Evolutionary conservation across 257 asterid genomes (phyloP).

Genomic region (Petunia axillaris): DNA sequence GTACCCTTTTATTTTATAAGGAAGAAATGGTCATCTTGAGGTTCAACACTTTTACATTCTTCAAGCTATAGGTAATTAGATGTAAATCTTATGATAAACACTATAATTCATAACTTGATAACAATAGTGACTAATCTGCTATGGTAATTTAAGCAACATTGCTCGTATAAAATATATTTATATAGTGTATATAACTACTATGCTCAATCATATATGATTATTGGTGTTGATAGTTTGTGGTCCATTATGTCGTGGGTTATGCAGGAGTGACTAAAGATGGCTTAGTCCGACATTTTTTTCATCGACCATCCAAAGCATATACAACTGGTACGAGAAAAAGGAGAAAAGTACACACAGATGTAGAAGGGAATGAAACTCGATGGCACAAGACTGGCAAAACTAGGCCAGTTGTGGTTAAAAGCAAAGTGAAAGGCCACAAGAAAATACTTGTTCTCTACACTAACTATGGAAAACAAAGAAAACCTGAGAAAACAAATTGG

Average conservation of each 20-base stretch:
- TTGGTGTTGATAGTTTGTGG: not conserved
- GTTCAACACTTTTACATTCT: not conserved
- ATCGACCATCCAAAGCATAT: conserved; percentile 56
- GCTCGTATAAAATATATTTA: too few species aligned
- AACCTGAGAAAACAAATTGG: conserved; percentile 56
- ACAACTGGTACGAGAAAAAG: conserved; percentile 53
- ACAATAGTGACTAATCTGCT: too few species aligned
- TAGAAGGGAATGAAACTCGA: conserved; percentile 46
- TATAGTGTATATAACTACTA: too few species aligned
- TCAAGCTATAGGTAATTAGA: not conserved
- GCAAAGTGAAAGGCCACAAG: conserved; percentile 52
- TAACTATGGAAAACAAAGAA: conserved; percentile 50
- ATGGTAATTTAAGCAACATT: too few species aligned
- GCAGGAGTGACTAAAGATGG: conserved; percentile 51
- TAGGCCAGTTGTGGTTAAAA: conserved; percentile 41
- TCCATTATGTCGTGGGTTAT: not conserved
- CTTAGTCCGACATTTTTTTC: conserved; percentile 48
- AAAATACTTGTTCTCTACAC: conserved; percentile 54
- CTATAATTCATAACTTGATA: too few species aligned
- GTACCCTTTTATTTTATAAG: too few species aligned
- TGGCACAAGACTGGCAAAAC: conserved; percentile 61
- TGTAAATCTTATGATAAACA: too few species aligned
- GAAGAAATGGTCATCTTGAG: not conserved
- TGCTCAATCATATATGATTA: not conserved
- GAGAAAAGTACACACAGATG: conserved; percentile 50